Evolutionary conservation across 2,329 filamentous ascomycete species (phyloP).

Genomic region (Aspergillus brunneoviolaceus): DNA sequence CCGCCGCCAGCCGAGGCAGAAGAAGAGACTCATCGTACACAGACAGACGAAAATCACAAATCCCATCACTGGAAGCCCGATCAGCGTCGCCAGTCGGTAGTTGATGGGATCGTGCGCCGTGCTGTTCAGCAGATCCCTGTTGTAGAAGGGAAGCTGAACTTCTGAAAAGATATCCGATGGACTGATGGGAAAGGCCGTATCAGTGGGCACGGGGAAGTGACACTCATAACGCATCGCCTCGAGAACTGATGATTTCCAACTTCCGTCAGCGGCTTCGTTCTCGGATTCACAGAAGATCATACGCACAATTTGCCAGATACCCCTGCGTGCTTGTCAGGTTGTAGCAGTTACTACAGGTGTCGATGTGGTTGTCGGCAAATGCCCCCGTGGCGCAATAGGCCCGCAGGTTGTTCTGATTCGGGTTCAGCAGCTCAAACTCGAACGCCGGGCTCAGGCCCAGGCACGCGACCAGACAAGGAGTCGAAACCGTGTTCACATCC

Average conservation of each 20-base stretch:
- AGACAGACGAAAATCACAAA: constrained; percentile 39
- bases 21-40: constrained; percentile 40
- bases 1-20: constrained; percentile 44
- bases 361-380: constrained; percentile 45
- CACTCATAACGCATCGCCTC: constrained; percentile 49
- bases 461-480: constrained; percentile 47
- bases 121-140: constrained; percentile 22
- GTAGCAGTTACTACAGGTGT: constrained; percentile 45
- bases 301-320: constrained; percentile 47
- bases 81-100: constrained; percentile 41
- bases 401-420: constrained; percentile 31
- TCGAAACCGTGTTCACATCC: constrained; percentile 39
- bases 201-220: constrained; percentile 37
- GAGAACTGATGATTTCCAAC: constrained; percentile 33
- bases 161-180: constrained; percentile 44
- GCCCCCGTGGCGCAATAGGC: constrained; percentile 39
- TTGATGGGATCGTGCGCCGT: constrained; percentile 15
- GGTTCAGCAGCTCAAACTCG: constrained; percentile 29
- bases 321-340: constrained; percentile 42
- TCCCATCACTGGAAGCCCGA: constrained; percentile 45
- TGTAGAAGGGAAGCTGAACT: constrained; percentile 37
- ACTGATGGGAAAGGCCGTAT: constrained; percentile 40
- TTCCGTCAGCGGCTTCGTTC: constrained; percentile 5
- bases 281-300: neutral
- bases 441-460: constrained; percentile 35